Base-by-base conservation (phyloP, 129 eudicot genomes). In the Heracleum sosnowskyi region DNA sequence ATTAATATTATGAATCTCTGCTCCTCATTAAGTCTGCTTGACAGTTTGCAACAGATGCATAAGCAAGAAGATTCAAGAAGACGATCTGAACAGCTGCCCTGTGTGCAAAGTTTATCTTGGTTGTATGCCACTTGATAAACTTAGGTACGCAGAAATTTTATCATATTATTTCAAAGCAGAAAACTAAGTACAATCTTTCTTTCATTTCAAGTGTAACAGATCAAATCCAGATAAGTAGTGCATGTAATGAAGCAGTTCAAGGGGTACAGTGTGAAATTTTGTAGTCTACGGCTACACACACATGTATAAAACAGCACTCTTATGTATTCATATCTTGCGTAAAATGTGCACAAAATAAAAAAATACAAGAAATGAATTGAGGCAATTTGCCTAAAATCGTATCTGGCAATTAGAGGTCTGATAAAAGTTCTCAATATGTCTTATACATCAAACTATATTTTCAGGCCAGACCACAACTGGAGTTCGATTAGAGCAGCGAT, bases 31-130 rank as follows among this genome's bases (percentile, higher is more conserved):
- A n/a, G n/a, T n/a, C n/a, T n/a, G n/a, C n/a, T n/a, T n/a, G 28
- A 7, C 74, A 88, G 91, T 83, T 71, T 88, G 87, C 81, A 78
- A 74, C 79, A 81, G 79, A 75, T 85, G 89, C 82, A 88, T 85
- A 78, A 34, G 40, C 68, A 64, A 77, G 74, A 83, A 83, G 82
- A 75, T 88, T 1, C 71, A 81, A 18, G 87, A 81, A 42, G 91
- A 85, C 15, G 86, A 81, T 12, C 63, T 81, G 53, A 82, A 79
- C 1, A 80, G 55, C 39, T 88, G 91, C 29, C 89, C 91, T 9
- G 79, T 76, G 22, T 88, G 89, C 76, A 76, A 88, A 45, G 72
- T 79, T 11, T 33, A 83, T 57, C 64, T 88, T 42, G 89, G 89
- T 55, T 73, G 78, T 83, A 29, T 20, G 69, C 91, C 91, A 9